Evolutionary conservation across 169 alveolate genomes (phyloP).

Genomic region (Plasmodium ovale): DNA sequence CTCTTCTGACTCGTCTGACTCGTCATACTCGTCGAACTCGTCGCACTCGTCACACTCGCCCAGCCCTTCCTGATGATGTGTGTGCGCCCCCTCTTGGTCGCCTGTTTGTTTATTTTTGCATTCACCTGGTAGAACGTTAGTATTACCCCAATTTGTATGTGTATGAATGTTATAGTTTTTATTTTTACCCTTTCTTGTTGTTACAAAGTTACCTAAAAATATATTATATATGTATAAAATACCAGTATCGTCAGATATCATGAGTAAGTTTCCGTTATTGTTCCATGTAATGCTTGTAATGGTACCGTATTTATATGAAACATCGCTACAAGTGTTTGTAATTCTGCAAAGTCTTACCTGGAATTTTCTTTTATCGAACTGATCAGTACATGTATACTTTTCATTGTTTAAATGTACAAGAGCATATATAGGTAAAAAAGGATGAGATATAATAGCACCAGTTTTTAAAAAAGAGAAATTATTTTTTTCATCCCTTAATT

Average conservation of each 20-base stretch:
- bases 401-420: constrained; percentile 53
- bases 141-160: background rate
- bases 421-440: constrained; percentile 55
- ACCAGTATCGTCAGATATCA: constrained; percentile 39
- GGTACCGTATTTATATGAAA: constrained; percentile 42
- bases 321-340: constrained; percentile 12
- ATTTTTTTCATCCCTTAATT: constrained; percentile 2
- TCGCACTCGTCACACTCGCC: background rate
- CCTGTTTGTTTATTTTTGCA: background rate
- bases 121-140: background rate
- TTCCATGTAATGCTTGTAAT: constrained; percentile 48
- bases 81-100: background rate
- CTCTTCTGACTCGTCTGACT: background rate
- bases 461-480: constrained; percentile 29
- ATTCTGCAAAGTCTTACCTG: constrained; percentile 41
- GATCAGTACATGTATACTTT: constrained; percentile 3
- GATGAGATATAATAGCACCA: constrained; percentile 64
- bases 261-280: constrained; percentile 18
- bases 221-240: constrained; percentile 52
- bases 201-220: constrained; percentile 41
- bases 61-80: background rate
- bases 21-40: background rate
- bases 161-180: background rate
- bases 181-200: background rate
- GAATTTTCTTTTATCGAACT: constrained; percentile 12